Base-by-base conservation (phyloP, 768 basidiomycete genomes). In the Mycena leptocephala region DNA sequence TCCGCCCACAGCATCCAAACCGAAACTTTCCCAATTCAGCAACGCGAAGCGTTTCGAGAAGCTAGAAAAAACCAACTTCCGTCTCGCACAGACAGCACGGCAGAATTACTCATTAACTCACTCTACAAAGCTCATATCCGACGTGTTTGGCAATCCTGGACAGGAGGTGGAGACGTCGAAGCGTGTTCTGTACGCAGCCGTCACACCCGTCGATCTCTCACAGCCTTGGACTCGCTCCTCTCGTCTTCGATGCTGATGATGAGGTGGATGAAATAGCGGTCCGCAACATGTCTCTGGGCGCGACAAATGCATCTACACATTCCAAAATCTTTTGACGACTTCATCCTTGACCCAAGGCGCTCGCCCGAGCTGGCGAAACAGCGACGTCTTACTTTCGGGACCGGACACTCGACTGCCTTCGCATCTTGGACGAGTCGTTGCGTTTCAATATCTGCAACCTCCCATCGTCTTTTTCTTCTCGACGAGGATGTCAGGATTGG, bases 301-400 rank as follows among this genome's bases (percentile, higher is more conserved):
- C 1, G 66, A 68, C 66, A 48, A 68, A 5, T 68, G 66, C 48
- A 51, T 68, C 66, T 68, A 68, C 48, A 46, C 66, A 68, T 68
- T 48, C 33, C 66, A 68, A 68, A 48, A 14, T 68, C 66, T 32
- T 68, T 68, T 22, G 66, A n/a, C 20, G 66, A 68, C 28, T 68
- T 53, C 48, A 55, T 68, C 5, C 51, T 68, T 43, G 63, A 41
- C 26, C 43, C n/a, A 7, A 6, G 16, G 28, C 63, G n/a, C n/a
- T 48, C 30, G 2, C 41, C 41, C 18, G 43, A 46, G 43, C 43
- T 46, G 1, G 11, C 43, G 22, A 46, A 46, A 20, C 43, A 46
- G 43, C 43, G 16, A 46, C 6, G 43, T 46, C 46, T 37, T 69
- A 69, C 33, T 69, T 51, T 53, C 24, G 1, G n/a, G 33, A 62